A percentile compares a stretch with the other conserved stretches of the same genome.
Conservation (phyloP, 176 grass and related monocot genomes). For the Phragmites australis region DNA sequence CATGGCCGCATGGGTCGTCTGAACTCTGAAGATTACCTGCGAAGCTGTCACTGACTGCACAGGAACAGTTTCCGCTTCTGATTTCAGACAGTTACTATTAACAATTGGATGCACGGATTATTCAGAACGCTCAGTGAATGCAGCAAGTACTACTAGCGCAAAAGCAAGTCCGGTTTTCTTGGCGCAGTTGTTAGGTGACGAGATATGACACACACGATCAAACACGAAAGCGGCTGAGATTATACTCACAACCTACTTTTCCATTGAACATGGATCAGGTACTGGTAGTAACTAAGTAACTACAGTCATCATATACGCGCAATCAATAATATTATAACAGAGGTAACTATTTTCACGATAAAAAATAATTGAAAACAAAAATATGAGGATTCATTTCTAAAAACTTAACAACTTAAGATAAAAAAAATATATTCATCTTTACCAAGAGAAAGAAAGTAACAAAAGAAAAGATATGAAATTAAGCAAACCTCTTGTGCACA, state of each 20-base stretch:
- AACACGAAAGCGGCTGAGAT: neutral
- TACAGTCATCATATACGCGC: too few relatives aligned
- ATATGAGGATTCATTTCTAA: too few relatives aligned
- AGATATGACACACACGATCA: slow-evolving; percentile 10
- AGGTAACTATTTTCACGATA: too few relatives aligned
- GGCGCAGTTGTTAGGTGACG: neutral
- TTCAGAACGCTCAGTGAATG: neutral
- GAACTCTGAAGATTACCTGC: neutral
- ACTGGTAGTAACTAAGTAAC: too few relatives aligned
- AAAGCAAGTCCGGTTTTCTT: neutral
- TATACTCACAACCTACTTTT: neutral
- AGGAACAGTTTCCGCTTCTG: neutral
- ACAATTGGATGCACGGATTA: neutral
- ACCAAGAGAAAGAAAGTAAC: too few relatives aligned
- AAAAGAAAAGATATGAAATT: too few relatives aligned
- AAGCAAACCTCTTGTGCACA: too few relatives aligned
- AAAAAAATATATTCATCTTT: too few relatives aligned
- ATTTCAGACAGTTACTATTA: neutral
- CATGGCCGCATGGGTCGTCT: too few relatives aligned
- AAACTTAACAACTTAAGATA: too few relatives aligned
- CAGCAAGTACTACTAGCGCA: neutral
- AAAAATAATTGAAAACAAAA: too few relatives aligned
- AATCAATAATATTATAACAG: too few relatives aligned
- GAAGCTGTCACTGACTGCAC: neutral
- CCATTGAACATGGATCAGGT: slow-evolving; percentile 23